Evolutionary conservation across 2,329 filamentous ascomycete species (phyloP), one percentile per base, ranked within the genome.

Genomic region (Scortechinia acanthostroma): DNA sequence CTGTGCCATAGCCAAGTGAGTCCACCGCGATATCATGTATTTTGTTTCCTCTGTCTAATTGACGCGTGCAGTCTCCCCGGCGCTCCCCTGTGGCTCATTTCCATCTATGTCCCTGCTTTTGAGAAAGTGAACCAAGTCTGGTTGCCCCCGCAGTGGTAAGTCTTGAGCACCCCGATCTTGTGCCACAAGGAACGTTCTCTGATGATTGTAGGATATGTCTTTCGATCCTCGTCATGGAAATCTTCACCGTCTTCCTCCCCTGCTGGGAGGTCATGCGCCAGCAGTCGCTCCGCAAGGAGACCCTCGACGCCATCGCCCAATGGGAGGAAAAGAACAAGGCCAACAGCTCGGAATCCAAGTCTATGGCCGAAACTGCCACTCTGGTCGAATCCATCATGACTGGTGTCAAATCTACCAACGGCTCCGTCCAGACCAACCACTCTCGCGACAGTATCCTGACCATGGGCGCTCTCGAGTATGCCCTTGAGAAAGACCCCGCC

Each of bases 81-180:
- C 19, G 76, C 80, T 5, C 83, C 83, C 0, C 71, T 86, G 64
- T 86, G 81, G 81, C 70, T 86, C 28, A 60, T 81, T 20, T 81
- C 77, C 45, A 62, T 79, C 14, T 70, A 76, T 47, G 66, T 68
- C 2, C 70, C 75, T 4, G 65, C 51, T 5, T 74, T 82, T 64
- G 64, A 59, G 2, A 54, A 61, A 0, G 59, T 82, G 45, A 81
- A 82, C 56, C 54, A 60, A 13, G 73, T 71, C 55, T 81, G 70
- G 50, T 64, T 79, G 14, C 78, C 81, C 43, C 75, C 79, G 2
- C 73, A 80, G 57, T 86, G 81, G 79, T n/a, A 80, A 59, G 58
- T 73, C 57, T 37, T 45, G 30, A 33, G 14, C 35, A 47, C 13
- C 35, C 44, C 21, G 47, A 44, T 23, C 13, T 23, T 17, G 10